phyloP scores from a whole-genome alignment of 2,329 filamentous ascomycete species.

The Alternaria triticina region DNA sequence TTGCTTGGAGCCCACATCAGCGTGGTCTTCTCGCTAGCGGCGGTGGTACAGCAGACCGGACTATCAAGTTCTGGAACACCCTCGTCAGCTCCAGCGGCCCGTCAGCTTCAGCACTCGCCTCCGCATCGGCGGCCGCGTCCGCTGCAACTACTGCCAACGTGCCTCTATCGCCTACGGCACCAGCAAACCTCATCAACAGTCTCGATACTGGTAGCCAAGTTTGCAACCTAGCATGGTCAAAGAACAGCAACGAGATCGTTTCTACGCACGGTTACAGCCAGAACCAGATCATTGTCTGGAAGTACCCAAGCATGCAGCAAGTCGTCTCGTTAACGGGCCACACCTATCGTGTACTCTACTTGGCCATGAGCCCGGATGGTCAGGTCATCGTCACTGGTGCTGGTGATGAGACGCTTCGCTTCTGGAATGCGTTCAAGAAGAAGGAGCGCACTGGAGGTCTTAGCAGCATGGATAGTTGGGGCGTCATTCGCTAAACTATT shows the following conservation, averaged over 20 bases:
- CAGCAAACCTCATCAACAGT: constrained; percentile 68
- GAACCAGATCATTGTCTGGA: constrained; percentile 99
- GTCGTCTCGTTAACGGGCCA: constrained; percentile 94
- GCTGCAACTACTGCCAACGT: constrained; percentile 39
- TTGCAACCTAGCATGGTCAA: constrained; percentile 97
- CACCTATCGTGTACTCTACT: constrained; percentile 93
- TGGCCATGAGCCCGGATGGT: constrained; percentile 97
- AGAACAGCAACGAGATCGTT: constrained; percentile 97
- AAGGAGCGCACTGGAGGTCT: constrained; percentile 71
- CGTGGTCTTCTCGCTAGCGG: constrained; percentile 92
- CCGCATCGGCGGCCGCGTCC: constrained; percentile 45
- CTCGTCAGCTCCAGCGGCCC: constrained; percentile 68
- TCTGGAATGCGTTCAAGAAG: constrained; percentile 95
- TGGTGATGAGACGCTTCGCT: constrained; percentile 92
- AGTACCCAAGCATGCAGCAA: constrained; percentile 97
- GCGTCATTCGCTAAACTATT: constrained; percentile 69
- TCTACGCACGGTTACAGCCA: constrained; percentile 97
- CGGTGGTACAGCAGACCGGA: constrained; percentile 91
- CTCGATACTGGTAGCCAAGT: constrained; percentile 97
- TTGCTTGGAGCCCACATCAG: constrained; percentile 97
- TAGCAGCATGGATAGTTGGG: constrained; percentile 73
- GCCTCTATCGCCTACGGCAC: constrained; percentile 43
- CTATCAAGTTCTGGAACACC: constrained; percentile 98
- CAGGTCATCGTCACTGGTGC: constrained; percentile 93
- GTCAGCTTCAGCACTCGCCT: constrained; percentile 49